Conservation (phyloP, 106 monocot species). For the Phalaenopsis aphrodite region DNA sequence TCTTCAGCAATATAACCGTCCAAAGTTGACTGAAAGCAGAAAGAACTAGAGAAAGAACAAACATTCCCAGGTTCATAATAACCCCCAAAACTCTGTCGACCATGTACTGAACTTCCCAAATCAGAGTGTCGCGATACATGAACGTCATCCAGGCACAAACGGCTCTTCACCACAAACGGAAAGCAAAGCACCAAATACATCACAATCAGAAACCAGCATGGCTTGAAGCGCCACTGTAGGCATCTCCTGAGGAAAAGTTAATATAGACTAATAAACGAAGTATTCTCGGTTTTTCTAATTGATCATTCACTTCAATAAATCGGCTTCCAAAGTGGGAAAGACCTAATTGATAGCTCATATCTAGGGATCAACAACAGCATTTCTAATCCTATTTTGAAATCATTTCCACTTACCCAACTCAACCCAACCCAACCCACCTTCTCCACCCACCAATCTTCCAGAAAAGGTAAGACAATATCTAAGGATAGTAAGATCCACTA, state of each 20-base stretch:
- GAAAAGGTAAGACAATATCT: not conserved
- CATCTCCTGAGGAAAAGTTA: not conserved
- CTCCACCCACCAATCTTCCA: not conserved
- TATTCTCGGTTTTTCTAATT: not conserved
- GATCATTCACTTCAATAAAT: not conserved
- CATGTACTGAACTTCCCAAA: slow-evolving; percentile 7
- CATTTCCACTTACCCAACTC: not conserved
- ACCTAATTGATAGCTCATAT: not conserved
- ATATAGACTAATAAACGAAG: not conserved
- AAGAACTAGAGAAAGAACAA: slow-evolving; percentile 27
- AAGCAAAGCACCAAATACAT: slow-evolving; percentile 10
- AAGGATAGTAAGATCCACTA: not conserved
- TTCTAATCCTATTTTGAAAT: not conserved
- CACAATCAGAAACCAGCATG: slow-evolving; percentile 2
- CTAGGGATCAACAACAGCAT: not conserved
- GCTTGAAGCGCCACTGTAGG: not conserved
- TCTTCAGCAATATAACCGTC: slow-evolving; percentile 11
- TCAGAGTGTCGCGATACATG: slow-evolving; percentile 9
- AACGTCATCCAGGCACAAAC: not conserved
- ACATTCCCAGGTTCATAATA: slow-evolving; percentile 19
- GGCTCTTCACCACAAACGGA: not conserved
- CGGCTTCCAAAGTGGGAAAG: not conserved
- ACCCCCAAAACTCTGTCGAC: slow-evolving; percentile 4
- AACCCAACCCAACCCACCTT: not conserved
- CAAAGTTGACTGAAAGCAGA: slow-evolving; percentile 51